Base-by-base conservation (phyloP, 306 rosid species). In the Casuarina cunninghamiana region DNA sequence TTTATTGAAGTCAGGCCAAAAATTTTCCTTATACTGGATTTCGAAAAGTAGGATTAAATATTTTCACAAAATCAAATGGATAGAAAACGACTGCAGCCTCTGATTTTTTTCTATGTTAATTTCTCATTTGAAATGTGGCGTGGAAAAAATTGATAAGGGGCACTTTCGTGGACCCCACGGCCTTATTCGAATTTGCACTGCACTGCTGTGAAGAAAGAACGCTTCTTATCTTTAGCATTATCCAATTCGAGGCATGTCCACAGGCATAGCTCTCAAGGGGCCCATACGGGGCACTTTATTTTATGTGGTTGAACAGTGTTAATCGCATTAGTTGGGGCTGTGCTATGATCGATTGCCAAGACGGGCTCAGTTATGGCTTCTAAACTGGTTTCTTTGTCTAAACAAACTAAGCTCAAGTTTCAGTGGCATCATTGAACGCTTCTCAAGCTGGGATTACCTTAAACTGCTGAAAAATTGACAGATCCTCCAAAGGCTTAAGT, bases 211-310 rank as follows among this genome's bases (percentile, higher is more conserved):
- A 48, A 60, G 15, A 51, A 75, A 53, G 75, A 4, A 81, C 68
- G 5, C 60, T 79, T 44, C 83, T 81, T 84, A 81, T 87, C 90
- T 17, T 4, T 76, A 78, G 39, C 81, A 76, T 71, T 87, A 83
- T 81, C 84, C 17, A 21, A 38, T 44, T 19, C 53, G 11, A 50
- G 12, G 50, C 81, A 66, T 70, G 70, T 81, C 84, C 87, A 84
- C 84, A 81, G 51, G 53, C 73, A 83, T 81, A 48, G 19, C 86
- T 79, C 53, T 84, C 90, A 32, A 69, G 78, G 78, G 87, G 63
- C 86, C 61, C 65, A 19, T 51, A 26, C 9, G 43, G 13, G 19
- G 71, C 65, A 75, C 75, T 65, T 71, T 74, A 79, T 26, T 26
- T 26, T 26, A 26, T 26, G 32, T 26, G 32, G 32, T 26, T 26